phyloP scores from a whole-genome alignment of 2,329 filamentous ascomycete genomes.

The Fonsecaea erecta region DNA sequence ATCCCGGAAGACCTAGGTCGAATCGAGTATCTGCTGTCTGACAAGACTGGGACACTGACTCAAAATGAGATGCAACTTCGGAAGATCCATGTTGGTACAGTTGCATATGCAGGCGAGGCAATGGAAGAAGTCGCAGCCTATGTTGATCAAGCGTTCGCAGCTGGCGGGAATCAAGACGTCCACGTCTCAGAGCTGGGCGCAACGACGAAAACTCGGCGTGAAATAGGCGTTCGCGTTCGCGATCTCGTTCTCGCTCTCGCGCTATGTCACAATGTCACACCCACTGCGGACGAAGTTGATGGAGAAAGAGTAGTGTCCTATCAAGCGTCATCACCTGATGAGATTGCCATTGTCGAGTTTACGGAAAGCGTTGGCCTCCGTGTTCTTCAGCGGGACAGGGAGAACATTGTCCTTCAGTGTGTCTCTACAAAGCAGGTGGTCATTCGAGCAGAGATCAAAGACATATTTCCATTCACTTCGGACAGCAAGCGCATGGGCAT shows the following conservation, averaged over 20 bases:
- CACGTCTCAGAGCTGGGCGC: conserved; percentile 32
- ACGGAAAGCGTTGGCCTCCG: conserved; percentile 90
- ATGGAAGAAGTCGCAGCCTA: conserved; percentile 96
- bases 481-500: conserved; percentile 99
- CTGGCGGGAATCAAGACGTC: conserved; percentile 38
- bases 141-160: conserved; percentile 79
- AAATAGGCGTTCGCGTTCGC: conserved; percentile 90
- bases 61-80: conserved; percentile 99
- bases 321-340: conserved; percentile 95
- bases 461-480: conserved; percentile 96
- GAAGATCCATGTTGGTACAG: conserved; percentile 97
- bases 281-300: conserved; percentile 80
- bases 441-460: conserved; percentile 84
- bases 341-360: conserved; percentile 97
- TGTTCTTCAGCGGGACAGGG: conserved; percentile 82
- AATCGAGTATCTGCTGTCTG: conserved; percentile 93
- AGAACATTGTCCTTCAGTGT: conserved; percentile 80
- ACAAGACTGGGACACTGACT: conserved; percentile 97
- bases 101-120: conserved; percentile 96
- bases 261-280: conserved; percentile 96
- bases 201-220: conserved; percentile 82
- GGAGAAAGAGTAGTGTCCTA: conserved; percentile 81
- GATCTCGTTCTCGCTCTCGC: conserved; percentile 92
- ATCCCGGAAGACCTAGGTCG: conserved; percentile 95
- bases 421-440: conserved; percentile 73